Evolutionary conservation across 805 yeast species (phyloP), one percentile per base, ranked within the genome.

Genomic region (Myxozyma monticola): DNA sequence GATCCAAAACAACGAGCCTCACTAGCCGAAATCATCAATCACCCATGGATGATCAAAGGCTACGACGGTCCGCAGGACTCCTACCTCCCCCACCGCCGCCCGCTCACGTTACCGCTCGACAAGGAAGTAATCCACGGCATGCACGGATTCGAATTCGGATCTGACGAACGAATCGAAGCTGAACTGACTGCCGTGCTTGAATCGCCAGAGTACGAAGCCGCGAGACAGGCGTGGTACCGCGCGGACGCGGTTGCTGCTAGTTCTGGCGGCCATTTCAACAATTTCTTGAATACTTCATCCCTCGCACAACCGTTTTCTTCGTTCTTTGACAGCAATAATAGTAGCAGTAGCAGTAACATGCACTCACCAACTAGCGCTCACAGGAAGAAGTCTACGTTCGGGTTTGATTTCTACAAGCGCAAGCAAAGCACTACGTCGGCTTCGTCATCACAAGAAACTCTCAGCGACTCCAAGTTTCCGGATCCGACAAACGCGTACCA

Each of bases 21-120:
- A 0, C 72, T 93, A 49, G 74, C 75, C 45, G 96, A 89, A 65
- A 86, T 93, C 6, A 75, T 86, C 60, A 76, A 77, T 49, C 98
- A 93, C 62, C 96, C 96, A 1, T 93, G 99, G 99, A 88, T 93
- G 91, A 76, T 76, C 48, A 82, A 83, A 65, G 96, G 96, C 30
- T 89, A 78, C 64, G 96, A 88, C 48, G 78, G 78, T 30, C 78
- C 83, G 0, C 83, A 86, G 0, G 76, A 81, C 9, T 80, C 81
- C 37, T 84, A 83, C 64, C 69, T 93, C 34, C 96, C 98, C 0
- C 76, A 75, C 42, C 76, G 99, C 60, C 68, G 72, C 2, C 99
- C 99, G 2, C 69, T 93, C 60, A 71, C 74, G 15, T 70, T 77
- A 45, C 95, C 95, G 0, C 71, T 88, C 45, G 84, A 87, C 61